These are phyloP conservation scores for Citrus medica DNA, from an alignment of 345 rosid genomes.

Conservation along the genomic window DNA sequence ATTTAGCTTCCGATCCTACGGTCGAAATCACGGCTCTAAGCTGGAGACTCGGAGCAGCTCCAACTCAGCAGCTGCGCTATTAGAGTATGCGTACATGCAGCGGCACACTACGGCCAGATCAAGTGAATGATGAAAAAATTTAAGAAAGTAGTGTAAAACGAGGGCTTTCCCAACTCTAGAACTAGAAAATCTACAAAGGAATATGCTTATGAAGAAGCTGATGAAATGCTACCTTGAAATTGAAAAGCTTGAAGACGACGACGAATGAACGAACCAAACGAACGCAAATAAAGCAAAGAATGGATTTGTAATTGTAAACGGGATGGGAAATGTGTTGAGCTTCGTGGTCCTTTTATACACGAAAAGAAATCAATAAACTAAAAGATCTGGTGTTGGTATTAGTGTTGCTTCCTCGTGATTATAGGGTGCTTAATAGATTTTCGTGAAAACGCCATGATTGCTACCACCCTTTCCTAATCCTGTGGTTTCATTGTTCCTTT, in stretches of 20 bases:
- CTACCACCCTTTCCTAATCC: constrained; percentile 22
- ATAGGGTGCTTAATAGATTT: not conserved
- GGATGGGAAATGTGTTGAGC: not conserved
- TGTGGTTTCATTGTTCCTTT: constrained; percentile 30
- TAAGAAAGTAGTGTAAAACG: not conserved
- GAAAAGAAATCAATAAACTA: not conserved
- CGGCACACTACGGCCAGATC: too few relatives aligned
- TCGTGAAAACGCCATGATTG: constrained; percentile 11
- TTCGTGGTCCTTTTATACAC: constrained; percentile 4
- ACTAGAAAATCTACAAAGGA: not conserved
- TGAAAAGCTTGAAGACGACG: not conserved
- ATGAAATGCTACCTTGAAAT: not conserved
- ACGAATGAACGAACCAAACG: not conserved
- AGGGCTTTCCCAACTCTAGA: too few relatives aligned
- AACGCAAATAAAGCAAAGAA: not conserved
- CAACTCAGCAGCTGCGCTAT: too few relatives aligned
- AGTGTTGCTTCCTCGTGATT: not conserved
- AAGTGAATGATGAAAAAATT: not conserved
- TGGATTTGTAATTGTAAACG: not conserved
- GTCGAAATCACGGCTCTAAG: too few relatives aligned
- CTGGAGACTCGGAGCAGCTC: too few relatives aligned
- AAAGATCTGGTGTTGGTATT: not conserved
- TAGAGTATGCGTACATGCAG: too few relatives aligned
- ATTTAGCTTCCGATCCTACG: too few relatives aligned
- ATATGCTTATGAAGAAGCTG: not conserved